These are phyloP conservation scores for Xylaria sp. DNA, from an alignment of 2,329 filamentous ascomycete species.

Conservation along the genomic window DNA sequence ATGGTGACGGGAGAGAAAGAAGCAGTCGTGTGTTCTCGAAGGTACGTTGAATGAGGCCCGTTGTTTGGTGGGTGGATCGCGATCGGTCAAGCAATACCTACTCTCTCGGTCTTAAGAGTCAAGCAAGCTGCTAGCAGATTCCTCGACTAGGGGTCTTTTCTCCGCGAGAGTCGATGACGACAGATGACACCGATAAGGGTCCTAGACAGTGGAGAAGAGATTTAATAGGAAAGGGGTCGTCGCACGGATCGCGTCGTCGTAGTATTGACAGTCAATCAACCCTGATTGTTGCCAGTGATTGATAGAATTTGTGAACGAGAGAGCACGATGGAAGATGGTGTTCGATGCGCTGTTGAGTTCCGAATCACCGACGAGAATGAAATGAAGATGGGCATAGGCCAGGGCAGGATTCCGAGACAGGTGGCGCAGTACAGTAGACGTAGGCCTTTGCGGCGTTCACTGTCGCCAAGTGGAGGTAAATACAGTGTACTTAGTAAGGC, in stretches of 20 bases:
- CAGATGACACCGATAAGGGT: conserved; percentile 27
- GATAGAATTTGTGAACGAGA: background rate
- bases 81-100: conserved; percentile 10
- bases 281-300: background rate
- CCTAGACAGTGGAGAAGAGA: background rate
- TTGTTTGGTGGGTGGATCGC: conserved; percentile 26
- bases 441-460: background rate
- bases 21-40: conserved; percentile 7
- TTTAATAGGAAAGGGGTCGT: conserved; percentile 8
- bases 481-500: background rate
- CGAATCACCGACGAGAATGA: conserved; percentile 3
- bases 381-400: conserved; percentile 28
- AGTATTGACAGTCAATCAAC: conserved; percentile 11
- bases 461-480: background rate
- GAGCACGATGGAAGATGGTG: background rate
- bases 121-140: conserved; percentile 7
- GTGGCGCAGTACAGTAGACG: conserved; percentile 5
- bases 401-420: conserved; percentile 4
- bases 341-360: background rate
- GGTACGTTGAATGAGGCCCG: conserved; percentile 16
- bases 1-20: conserved; percentile 51
- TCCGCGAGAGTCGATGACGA: conserved; percentile 30
- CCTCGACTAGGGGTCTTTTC: conserved; percentile 7
- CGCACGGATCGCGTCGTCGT: conserved; percentile 23
- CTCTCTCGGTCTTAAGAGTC: too few species aligned